Evolutionary conservation across 768 basidiomycete genomes (phyloP).

Genomic region (Suillus brevipes): DNA sequence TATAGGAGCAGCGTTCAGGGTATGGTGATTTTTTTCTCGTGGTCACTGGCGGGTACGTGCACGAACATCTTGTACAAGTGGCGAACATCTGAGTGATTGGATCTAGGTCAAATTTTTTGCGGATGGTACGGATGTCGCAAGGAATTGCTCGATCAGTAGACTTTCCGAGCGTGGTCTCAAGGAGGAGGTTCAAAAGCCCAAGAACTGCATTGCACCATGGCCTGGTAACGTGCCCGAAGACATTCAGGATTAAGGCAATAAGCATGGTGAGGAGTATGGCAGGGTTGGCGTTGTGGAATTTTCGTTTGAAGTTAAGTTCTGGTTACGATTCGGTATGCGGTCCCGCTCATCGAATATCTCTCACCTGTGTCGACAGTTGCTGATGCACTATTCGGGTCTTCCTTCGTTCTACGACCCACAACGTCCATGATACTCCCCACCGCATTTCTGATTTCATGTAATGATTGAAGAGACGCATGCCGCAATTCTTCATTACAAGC

Average conservation of each 20-base stretch:
- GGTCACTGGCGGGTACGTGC: constrained; percentile 16
- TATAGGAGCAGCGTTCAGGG: constrained; percentile 24
- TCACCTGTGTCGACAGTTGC: too few species aligned
- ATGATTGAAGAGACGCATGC: too few species aligned
- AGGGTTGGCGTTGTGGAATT: constrained; percentile 7
- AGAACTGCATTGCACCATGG: constrained; percentile 11
- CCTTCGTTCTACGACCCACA: too few species aligned
- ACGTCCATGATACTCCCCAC: too few species aligned
- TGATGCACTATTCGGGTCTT: too few species aligned
- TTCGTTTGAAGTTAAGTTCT: not conserved
- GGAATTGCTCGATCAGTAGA: constrained; percentile 1
- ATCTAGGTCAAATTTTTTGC: constrained; percentile 19
- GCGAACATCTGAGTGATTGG: constrained; percentile 20
- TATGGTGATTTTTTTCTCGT: constrained; percentile 5
- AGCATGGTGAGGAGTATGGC: constrained; percentile 7
- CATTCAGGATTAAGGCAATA: constrained; percentile 4
- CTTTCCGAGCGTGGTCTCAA: not conserved
- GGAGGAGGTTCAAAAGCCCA: constrained; percentile 8
- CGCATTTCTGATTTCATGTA: too few species aligned
- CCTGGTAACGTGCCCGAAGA: constrained; percentile 9
- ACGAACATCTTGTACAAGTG: constrained; percentile 30
- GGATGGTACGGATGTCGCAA: constrained; percentile 19
- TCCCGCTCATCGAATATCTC: not conserved
- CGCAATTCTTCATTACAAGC: too few species aligned
- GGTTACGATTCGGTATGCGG: not conserved